Conservation (phyloP, 352 stramenopile species). For the Hyaloperonospora brassicae region DNA sequence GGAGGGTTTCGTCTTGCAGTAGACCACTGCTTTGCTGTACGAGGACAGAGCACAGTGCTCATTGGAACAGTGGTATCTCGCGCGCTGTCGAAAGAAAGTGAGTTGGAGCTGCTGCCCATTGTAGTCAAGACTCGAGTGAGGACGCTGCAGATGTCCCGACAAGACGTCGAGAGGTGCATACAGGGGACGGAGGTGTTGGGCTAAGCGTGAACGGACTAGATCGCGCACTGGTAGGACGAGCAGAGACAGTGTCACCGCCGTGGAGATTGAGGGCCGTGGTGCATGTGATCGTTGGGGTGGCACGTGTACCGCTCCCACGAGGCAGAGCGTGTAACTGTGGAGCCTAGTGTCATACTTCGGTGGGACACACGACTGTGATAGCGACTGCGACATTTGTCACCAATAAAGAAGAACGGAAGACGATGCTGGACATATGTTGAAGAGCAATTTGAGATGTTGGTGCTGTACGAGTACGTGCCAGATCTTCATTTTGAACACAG, state of each 20-base stretch:
- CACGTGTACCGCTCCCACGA: conserved; percentile 54
- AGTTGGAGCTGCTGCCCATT: conserved; percentile 88
- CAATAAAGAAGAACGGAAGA: conserved; percentile 7
- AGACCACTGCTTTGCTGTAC: conserved; percentile 97
- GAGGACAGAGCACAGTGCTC: conserved; percentile 95
- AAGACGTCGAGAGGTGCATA: conserved; percentile 57
- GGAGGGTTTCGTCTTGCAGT: conserved; percentile 90
- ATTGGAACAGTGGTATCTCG: conserved; percentile 92
- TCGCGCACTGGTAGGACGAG: conserved; percentile 48
- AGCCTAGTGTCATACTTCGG: conserved; percentile 59
- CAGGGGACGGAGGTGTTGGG: conserved; percentile 95
- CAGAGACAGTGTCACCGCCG: conserved; percentile 42
- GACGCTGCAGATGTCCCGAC: conserved; percentile 96
- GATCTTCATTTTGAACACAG: too few relatives aligned
- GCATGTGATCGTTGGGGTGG: conserved; percentile 47
- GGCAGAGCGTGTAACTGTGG: conserved; percentile 41
- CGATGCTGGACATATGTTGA: neutral
- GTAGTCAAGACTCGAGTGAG: conserved; percentile 92
- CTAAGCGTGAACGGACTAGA: conserved; percentile 87
- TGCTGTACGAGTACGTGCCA: conserved; percentile 42
- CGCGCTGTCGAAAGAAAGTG: conserved; percentile 81
- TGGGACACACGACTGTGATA: conserved; percentile 72
- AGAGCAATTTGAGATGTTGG: conserved; percentile 30
- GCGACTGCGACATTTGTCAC: conserved; percentile 58
- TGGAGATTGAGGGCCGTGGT: conserved; percentile 38